Percentiles rank a stretch among this genome's conserved stretches.
Evolutionary conservation across 2,329 filamentous ascomycete species (phyloP).

Genomic region (Fusarium dlaminii): DNA sequence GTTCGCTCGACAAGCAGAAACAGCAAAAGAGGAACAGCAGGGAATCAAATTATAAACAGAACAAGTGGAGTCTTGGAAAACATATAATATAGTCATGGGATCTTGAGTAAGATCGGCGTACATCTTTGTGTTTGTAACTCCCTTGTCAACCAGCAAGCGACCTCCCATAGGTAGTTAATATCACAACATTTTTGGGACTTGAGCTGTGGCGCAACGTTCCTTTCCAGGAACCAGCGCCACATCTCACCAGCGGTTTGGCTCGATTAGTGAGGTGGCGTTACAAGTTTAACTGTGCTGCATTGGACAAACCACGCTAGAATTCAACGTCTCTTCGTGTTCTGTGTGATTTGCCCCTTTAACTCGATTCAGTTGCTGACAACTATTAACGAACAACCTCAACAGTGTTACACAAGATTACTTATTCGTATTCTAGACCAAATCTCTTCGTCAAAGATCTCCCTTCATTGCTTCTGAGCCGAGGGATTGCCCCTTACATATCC

Average conservation of each 20-base stretch:
- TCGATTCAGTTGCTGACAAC: neutral
- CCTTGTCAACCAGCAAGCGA: neutral
- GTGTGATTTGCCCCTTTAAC: constrained; percentile 25
- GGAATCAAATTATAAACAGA: neutral
- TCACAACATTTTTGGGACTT: neutral
- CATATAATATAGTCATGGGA: neutral
- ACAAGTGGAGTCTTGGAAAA: neutral
- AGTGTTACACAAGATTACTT: neutral
- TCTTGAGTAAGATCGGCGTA: neutral
- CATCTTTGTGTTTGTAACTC: neutral
- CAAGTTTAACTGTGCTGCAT: neutral
- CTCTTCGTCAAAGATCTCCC: neutral
- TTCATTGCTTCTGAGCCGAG: neutral
- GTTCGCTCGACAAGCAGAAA: neutral
- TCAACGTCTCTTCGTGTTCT: neutral
- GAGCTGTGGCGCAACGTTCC: constrained; percentile 20
- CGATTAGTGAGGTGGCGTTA: constrained; percentile 6
- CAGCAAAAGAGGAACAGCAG: neutral
- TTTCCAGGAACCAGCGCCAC: constrained; percentile 21
- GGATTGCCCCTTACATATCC: neutral
- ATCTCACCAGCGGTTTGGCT: neutral
- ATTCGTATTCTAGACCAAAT: neutral
- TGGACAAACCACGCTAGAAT: constrained; percentile 16
- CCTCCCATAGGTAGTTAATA: neutral
- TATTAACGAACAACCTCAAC: neutral